These are phyloP conservation scores for Naganishia sp. DNA, from an alignment of 1,284 basidiomycete genomes.

Conservation along the genomic window DNA sequence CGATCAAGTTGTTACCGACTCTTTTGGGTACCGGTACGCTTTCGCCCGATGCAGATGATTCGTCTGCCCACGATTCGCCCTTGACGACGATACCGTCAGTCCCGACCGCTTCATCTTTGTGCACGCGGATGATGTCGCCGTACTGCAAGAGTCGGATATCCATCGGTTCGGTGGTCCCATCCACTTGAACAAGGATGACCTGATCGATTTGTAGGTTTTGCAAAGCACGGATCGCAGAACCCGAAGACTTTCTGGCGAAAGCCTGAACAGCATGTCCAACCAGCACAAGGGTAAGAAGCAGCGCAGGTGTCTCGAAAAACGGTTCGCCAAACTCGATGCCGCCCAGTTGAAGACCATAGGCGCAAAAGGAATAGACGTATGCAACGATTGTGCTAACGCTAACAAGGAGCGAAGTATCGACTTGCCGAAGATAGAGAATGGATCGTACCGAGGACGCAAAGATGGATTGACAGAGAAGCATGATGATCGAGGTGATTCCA, in stretches of 20 bases:
- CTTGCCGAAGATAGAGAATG: conserved; percentile 7
- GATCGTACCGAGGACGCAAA: conserved; percentile 3
- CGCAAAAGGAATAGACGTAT: conserved; percentile 11
- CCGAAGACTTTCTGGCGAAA: conserved; percentile 12
- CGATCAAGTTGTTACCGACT: conserved; percentile 8
- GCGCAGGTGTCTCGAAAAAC: conserved; percentile 19
- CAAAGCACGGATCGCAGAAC: conserved; percentile 7
- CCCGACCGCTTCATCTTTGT: conserved; percentile 11
- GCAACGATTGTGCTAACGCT: conserved; percentile 12
- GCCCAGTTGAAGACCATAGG: conserved; percentile 6
- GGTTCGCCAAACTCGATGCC: conserved; percentile 17
- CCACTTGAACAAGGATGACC: conserved; percentile 9
- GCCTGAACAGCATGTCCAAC: conserved; percentile 9
- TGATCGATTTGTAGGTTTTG: conserved; percentile 12
- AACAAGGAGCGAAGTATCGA: conserved; percentile 9
- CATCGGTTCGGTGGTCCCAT: conserved; percentile 8
- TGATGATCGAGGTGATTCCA: conserved; percentile 12
- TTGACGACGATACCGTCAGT: conserved; percentile 10
- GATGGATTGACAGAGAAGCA: conserved; percentile 7
- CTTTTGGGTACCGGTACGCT: conserved; percentile 7
- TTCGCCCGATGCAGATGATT: conserved; percentile 13
- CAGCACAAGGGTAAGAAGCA: conserved; percentile 11
- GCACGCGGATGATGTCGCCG: conserved; percentile 13
- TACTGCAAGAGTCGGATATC: conserved; percentile 10
- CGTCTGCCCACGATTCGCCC: conserved; percentile 10